These are phyloP conservation scores for Begonia loranthoides DNA, from an alignment of 306 rosid genomes.

Conservation along the genomic window DNA sequence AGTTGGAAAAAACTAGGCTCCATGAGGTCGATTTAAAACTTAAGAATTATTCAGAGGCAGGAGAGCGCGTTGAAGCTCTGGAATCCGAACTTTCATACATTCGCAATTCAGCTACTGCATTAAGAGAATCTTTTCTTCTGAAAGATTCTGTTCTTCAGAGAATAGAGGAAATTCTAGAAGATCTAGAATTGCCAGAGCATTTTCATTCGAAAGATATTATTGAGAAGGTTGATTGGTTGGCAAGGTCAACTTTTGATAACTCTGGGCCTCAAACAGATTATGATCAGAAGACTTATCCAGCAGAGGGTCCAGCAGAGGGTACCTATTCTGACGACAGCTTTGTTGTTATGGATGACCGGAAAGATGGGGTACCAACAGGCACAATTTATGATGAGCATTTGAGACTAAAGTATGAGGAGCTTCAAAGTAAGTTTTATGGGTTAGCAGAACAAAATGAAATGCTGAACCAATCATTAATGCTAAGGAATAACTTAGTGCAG, in stretches of 20 bases:
- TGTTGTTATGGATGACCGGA: slow-evolving; percentile 59
- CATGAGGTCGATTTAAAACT: slow-evolving; percentile 71
- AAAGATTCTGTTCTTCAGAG: slow-evolving; percentile 96
- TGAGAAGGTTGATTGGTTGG: slow-evolving; percentile 96
- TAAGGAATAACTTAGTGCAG: slow-evolving; percentile 76
- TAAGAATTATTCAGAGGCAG: slow-evolving; percentile 76
- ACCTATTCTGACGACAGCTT: slow-evolving; percentile 70
- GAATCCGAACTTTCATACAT: slow-evolving; percentile 97
- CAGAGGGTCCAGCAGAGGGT: slow-evolving; percentile 51
- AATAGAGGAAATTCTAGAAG: slow-evolving; percentile 94
- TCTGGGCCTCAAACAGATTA: slow-evolving; percentile 44
- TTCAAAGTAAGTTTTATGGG: slow-evolving; percentile 62
- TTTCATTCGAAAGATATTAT: slow-evolving; percentile 85
- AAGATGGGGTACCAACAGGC: slow-evolving; percentile 51
- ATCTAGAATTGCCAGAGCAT: slow-evolving; percentile 90
- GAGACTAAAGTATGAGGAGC: slow-evolving; percentile 59
- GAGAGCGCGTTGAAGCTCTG: slow-evolving; percentile 90
- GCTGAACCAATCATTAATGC: slow-evolving; percentile 93
- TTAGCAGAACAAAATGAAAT: slow-evolving; percentile 98
- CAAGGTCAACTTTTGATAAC: slow-evolving; percentile 51
- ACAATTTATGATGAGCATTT: slow-evolving; percentile 44
- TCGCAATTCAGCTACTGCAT: slow-evolving; percentile 90
- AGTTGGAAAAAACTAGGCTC: slow-evolving; percentile 57
- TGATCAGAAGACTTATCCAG: slow-evolving; percentile 64
- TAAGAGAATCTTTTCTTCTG: slow-evolving; percentile 94